Percentiles rank a stretch among this genome's conserved stretches.
These are phyloP conservation scores for Solanum commersonii DNA, from an alignment of 257 asterid genomes.

Conservation along the genomic window DNA sequence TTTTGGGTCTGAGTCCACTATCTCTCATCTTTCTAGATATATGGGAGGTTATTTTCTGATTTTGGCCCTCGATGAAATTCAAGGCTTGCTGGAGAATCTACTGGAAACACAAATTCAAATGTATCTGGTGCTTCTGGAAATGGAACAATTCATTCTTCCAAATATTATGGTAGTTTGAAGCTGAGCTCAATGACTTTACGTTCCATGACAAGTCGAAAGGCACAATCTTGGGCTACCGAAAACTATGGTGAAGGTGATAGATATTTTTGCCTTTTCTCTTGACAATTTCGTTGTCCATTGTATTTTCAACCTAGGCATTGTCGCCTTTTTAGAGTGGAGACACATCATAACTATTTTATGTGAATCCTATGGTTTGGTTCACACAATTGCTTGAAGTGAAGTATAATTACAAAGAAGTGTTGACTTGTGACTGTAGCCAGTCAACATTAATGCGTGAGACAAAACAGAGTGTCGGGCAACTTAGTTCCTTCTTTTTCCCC, in stretches of 20 bases:
- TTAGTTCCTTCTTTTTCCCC: not conserved
- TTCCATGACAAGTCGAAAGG: slow-evolving; percentile 56
- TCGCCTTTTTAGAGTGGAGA: not conserved
- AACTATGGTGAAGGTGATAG: slow-evolving; percentile 69
- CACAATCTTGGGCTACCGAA: slow-evolving; percentile 58
- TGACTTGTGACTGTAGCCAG: not conserved
- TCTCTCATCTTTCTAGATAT: slow-evolving; percentile 46
- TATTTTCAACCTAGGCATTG: not conserved
- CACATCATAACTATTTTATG: not conserved
- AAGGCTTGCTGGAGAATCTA: slow-evolving; percentile 83
- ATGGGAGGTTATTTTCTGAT: slow-evolving; percentile 92
- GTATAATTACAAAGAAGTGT: not conserved
- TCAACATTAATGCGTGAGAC: not conserved
- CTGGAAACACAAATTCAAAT: slow-evolving; percentile 34
- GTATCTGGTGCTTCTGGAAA: slow-evolving; percentile 50
- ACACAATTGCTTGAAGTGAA: not conserved
- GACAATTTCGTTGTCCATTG: not conserved
- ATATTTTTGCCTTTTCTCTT: slow-evolving; percentile 1
- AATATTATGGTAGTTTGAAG: slow-evolving; percentile 58
- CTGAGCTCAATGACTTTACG: slow-evolving; percentile 50
- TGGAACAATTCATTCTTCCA: slow-evolving; percentile 57
- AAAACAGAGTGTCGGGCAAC: not conserved
- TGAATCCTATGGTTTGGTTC: not conserved
- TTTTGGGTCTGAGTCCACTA: slow-evolving; percentile 4
- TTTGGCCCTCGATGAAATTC: slow-evolving; percentile 89